Conservation (phyloP, 352 stramenopile genomes). For the Phytophthora syringae region DNA sequence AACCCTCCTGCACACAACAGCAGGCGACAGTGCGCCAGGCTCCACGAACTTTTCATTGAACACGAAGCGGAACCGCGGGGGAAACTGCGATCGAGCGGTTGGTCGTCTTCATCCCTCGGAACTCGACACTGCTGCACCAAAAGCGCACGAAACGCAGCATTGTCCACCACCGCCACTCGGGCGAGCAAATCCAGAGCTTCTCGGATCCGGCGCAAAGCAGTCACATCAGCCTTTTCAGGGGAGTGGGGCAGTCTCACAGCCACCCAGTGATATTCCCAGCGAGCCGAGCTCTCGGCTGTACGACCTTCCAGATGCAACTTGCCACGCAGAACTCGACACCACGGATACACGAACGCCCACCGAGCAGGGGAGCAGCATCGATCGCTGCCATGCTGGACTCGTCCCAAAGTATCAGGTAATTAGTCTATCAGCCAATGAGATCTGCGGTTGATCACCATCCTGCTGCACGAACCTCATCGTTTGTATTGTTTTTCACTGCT, state of each 20-base stretch:
- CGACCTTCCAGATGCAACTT: constrained; percentile 35
- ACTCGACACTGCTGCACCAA: constrained; percentile 47
- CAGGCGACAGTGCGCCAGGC: constrained; percentile 30
- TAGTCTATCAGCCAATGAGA: constrained; percentile 8
- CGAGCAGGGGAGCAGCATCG: constrained; percentile 27
- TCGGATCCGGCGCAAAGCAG: constrained; percentile 20
- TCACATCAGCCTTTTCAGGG: constrained; percentile 8
- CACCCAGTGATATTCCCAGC: constrained; percentile 41
- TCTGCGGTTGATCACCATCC: constrained; percentile 4
- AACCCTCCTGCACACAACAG: constrained; percentile 26
- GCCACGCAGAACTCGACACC: constrained; percentile 28
- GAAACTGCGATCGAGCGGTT: constrained; percentile 37
- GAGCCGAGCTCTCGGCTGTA: constrained; percentile 34
- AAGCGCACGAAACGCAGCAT: constrained; percentile 38
- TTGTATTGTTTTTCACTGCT: neutral
- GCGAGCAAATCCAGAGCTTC: constrained; percentile 49
- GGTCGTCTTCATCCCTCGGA: constrained; percentile 35
- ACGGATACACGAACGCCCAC: constrained; percentile 40
- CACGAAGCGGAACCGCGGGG: constrained; percentile 39
- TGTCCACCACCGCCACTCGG: constrained; percentile 35
- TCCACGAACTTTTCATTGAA: constrained; percentile 41
- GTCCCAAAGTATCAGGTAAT: constrained; percentile 5
- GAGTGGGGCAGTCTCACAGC: constrained; percentile 31
- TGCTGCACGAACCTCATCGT: neutral
- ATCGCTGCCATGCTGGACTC: constrained; percentile 13